A percentile compares a stretch with the other conserved stretches of the same genome.
Evolutionary conservation across 306 rosid species (phyloP).

Genomic region (Mimosa pudica): DNA sequence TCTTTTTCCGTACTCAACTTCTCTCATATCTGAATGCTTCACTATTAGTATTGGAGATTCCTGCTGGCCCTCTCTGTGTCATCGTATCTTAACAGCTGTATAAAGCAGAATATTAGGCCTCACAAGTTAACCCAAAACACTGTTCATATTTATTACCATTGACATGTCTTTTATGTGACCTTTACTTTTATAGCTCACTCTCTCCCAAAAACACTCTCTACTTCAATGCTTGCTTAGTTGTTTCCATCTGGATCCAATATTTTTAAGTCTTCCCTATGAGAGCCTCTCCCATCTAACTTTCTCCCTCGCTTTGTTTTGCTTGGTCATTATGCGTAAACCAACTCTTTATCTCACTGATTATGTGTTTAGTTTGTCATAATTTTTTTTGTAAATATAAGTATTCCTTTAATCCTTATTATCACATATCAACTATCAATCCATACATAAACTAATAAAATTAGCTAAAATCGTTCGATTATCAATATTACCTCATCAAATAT

Average conservation of each 20-base stretch:
- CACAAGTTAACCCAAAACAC: neutral
- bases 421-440: no score
- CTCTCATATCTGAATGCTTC: neutral
- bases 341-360: no score
- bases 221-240: neutral
- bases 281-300: neutral
- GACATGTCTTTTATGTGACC: neutral
- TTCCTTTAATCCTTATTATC: no score
- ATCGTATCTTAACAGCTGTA: neutral
- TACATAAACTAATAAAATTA: no score
- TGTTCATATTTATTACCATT: conserved; percentile 7
- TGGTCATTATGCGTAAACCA: neutral
- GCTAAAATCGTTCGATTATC: no score
- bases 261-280: neutral
- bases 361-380: no score
- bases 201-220: neutral
- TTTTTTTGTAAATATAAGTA: no score
- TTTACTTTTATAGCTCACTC: neutral
- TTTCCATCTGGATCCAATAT: neutral
- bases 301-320: neutral
- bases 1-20: neutral
- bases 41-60: neutral
- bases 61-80: neutral
- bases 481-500: no score
- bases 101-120: neutral